phyloP scores from a whole-genome alignment of 768 basidiomycete genomes.

The Lentinula boryana region DNA sequence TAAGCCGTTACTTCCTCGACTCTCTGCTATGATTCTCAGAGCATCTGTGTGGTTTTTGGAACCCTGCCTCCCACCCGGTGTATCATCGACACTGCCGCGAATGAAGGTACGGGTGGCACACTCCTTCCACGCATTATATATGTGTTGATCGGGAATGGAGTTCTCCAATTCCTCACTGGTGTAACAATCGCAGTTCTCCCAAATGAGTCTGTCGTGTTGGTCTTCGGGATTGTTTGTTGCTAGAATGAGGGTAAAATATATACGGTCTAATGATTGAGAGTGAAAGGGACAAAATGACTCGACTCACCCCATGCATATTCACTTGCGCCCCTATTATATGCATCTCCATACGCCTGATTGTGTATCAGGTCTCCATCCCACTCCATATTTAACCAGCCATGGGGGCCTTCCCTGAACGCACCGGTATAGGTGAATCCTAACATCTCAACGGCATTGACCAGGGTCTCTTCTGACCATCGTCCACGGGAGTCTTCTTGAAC shows the following conservation, averaged over 20 bases:
- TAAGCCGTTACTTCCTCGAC: constrained; percentile 44
- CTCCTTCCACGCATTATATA: constrained; percentile 65
- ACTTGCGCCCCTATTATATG: background rate
- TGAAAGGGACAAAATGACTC: background rate
- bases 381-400: background rate
- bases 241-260: background rate
- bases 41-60: constrained; percentile 55
- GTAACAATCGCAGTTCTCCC: background rate
- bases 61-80: constrained; percentile 12
- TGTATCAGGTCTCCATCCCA: background rate
- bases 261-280: background rate
- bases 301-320: background rate
- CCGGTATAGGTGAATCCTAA: background rate
- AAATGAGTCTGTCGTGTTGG: background rate
- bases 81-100: constrained; percentile 35
- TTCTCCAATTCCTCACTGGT: constrained; percentile 50
- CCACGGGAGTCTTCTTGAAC: background rate
- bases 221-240: background rate
- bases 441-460: background rate
- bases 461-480: background rate
- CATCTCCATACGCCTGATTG: background rate
- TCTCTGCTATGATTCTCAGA: constrained; percentile 63
- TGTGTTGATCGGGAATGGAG: constrained; percentile 64
- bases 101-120: constrained; percentile 39
- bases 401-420: too few relatives aligned